Conservation (phyloP, 2,329 filamentous ascomycete species). For the Emericellopsis cladophorae region DNA sequence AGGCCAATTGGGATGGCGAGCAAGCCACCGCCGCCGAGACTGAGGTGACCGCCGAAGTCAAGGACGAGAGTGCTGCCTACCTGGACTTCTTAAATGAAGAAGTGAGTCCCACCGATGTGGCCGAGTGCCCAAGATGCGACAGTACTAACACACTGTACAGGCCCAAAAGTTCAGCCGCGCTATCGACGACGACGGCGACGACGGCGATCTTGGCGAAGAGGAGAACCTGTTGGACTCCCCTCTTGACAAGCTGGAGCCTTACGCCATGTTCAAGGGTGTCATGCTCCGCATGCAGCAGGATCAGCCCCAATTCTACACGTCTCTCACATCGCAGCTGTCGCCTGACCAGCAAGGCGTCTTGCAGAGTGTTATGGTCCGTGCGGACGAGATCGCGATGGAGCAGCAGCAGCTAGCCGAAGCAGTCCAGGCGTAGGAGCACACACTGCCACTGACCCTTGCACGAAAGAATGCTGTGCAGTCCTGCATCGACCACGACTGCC, state of each 20-base stretch:
- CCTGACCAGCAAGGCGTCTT: constrained; percentile 73
- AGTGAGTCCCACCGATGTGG: constrained; percentile 27
- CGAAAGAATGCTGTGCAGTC: too few species aligned
- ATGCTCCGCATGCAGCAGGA: constrained; percentile 85
- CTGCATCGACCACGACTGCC: too few species aligned
- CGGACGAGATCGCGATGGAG: constrained; percentile 24
- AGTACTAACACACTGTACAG: constrained; percentile 21
- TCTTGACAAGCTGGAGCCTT: constrained; percentile 90
- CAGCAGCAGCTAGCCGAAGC: constrained; percentile 1
- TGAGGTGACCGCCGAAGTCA: constrained; percentile 53
- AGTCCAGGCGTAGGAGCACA: neutral
- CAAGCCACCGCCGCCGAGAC: constrained; percentile 58
- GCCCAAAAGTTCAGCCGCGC: constrained; percentile 73
- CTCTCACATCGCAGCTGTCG: constrained; percentile 64
- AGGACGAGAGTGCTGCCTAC: constrained; percentile 88
- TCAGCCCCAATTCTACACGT: constrained; percentile 79
- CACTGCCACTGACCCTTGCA: neutral
- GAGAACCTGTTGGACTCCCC: constrained; percentile 91
- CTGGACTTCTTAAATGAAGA: constrained; percentile 93
- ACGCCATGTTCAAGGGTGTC: constrained; percentile 73
- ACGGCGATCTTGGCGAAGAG: constrained; percentile 82
- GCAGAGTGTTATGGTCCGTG: constrained; percentile 61
- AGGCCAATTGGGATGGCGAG: constrained; percentile 67
- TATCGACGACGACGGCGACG: constrained; percentile 44
- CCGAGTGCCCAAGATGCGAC: neutral